Conservation (phyloP, 176 grass and related monocot genomes). For the Zoysia japonica region DNA sequence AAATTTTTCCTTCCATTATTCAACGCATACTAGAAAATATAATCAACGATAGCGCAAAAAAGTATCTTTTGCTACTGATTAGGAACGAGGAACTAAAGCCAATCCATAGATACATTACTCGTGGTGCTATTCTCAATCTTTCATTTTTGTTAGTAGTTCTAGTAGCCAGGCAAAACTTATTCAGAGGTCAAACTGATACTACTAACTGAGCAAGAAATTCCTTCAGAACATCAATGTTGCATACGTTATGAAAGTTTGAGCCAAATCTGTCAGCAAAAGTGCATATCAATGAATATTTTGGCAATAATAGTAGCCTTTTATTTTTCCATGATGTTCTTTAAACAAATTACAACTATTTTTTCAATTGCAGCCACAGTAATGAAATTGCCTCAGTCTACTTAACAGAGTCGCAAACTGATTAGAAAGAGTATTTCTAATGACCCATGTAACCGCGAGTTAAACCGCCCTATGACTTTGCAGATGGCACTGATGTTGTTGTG, state of each 20-base stretch:
- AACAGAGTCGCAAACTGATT: slow-evolving; percentile 27
- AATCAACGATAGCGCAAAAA: too few relatives aligned
- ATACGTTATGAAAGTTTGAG: neutral
- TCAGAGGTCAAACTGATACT: neutral
- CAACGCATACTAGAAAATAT: too few relatives aligned
- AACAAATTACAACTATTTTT: slow-evolving; percentile 17
- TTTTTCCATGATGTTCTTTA: slow-evolving; percentile 28
- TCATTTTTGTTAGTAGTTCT: too few relatives aligned
- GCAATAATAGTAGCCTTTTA: neutral
- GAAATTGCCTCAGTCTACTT: slow-evolving; percentile 26
- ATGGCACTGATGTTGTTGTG: slow-evolving; percentile 32
- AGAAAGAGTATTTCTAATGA: slow-evolving; percentile 35
- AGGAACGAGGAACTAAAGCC: too few relatives aligned
- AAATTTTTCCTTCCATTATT: too few relatives aligned
- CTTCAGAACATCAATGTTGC: neutral
- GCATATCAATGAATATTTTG: neutral
- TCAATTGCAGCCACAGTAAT: neutral
- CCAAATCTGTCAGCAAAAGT: neutral
- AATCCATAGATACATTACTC: too few relatives aligned
- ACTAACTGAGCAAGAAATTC: neutral
- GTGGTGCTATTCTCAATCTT: too few relatives aligned
- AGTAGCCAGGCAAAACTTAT: neutral
- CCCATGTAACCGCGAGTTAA: neutral
- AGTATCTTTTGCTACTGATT: too few relatives aligned
- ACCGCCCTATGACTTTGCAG: slow-evolving; percentile 39